These are phyloP conservation scores for Rubus idaeus DNA, from an alignment of 306 rosid genomes.

Conservation along the genomic window DNA sequence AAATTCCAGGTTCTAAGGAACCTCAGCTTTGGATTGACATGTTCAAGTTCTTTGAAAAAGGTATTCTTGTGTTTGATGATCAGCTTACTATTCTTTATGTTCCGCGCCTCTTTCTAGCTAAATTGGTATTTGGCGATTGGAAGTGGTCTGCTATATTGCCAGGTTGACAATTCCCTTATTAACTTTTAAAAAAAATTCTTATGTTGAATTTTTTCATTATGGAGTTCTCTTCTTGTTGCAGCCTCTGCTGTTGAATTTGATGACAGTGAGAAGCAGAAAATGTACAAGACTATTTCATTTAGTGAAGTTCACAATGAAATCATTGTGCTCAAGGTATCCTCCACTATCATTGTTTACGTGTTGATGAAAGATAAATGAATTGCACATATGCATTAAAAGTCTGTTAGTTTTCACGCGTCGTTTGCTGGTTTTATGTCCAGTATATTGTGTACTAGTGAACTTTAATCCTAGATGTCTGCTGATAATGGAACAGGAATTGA, in stretches of 20 bases:
- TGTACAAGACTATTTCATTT: conserved; percentile 60
- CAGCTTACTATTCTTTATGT: conserved; percentile 14
- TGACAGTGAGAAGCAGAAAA: conserved; percentile 57
- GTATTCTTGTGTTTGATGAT: conserved; percentile 37
- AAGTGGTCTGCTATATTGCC: neutral
- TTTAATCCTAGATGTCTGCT: conserved; percentile 14
- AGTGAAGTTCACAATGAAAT: conserved; percentile 59
- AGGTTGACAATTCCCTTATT: neutral
- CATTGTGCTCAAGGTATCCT: conserved; percentile 63
- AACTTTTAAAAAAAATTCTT: neutral
- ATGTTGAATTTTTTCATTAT: conserved; percentile 16
- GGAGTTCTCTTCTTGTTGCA: conserved; percentile 37
- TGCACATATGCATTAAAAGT: conserved; percentile 13
- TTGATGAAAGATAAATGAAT: conserved; percentile 18
- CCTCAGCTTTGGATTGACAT: conserved; percentile 90
- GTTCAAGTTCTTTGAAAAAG: conserved; percentile 72
- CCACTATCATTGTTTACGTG: conserved; percentile 13
- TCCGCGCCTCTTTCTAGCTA: neutral
- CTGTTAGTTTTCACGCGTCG: neutral
- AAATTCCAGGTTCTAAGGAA: conserved; percentile 83
- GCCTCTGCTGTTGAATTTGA: conserved; percentile 77
- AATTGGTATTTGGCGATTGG: neutral
- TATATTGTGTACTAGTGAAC: neutral
- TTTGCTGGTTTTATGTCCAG: neutral
- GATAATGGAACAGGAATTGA: conserved; percentile 71